Base-by-base conservation (phyloP, 331 rosid genomes). In the Stylosanthes scabra region DNA sequence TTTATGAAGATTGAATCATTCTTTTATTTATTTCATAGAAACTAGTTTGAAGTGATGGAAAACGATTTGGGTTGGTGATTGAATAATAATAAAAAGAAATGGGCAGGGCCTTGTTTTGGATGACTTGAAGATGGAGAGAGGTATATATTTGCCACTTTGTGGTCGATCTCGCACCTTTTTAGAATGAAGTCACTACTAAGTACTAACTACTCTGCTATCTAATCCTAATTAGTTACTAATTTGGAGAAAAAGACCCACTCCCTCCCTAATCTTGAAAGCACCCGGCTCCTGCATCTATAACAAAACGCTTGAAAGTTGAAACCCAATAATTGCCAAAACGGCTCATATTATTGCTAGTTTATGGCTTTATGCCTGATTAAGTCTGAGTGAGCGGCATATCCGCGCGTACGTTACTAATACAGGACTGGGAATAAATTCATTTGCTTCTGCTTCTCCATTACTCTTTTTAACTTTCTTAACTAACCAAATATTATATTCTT, bases 91-190 rank as follows among this genome's bases (percentile, higher is more conserved):
- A 47, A 66, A 74, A 69, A 61, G 7, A 37, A 42, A 29, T 37
- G 69, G 40, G 66, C 69, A 45, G 29, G 44, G 59, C 40, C 82
- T 39, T 20, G 72, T 75, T 42, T 70, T 31, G 9, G 75, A 6
- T 85, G 14, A 46, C 88, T 81, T 85, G 44, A 56, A 62, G 15
- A 7, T 66, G 54, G 83, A 73, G 89, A 47, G 59, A 85, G 74
- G 89, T 69, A 86, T 85, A 70, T 20, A 46, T 66, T 49, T 59
- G 46, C 46, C 72, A n/a, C 54, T 51, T 74, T 70, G 8, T 68
- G 28, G 6, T 46, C 52, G 8, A 20, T 40, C 28, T 40, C 63
- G 71, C 29, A 68, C 70, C 67, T 56, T 50, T 57, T 60, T 54
- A 68, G 83, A 85, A 82, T 64, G 80, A 20, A 20, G 25, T 20